Evolutionary conservation across 2,329 filamentous ascomycete species (phyloP).

Genomic region (Fusarium sp.): DNA sequence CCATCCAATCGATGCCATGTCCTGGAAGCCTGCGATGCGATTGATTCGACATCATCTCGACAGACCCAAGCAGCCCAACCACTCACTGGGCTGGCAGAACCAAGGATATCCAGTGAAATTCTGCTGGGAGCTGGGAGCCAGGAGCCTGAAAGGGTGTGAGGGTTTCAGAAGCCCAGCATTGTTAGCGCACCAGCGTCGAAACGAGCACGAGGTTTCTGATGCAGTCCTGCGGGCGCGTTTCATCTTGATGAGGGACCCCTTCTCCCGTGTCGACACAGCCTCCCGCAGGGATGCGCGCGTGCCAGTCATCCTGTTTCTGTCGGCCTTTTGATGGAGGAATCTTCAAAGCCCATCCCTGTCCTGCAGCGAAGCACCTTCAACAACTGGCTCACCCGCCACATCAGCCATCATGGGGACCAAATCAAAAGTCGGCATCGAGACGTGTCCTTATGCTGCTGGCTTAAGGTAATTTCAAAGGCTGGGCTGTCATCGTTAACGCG

Average conservation of each 20-base stretch:
- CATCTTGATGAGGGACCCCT: conserved; percentile 51
- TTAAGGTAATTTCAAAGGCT: conserved; percentile 4
- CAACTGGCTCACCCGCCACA: conserved; percentile 28
- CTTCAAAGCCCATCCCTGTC: conserved; percentile 30
- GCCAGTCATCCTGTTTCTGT: conserved; percentile 30
- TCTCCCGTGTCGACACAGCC: conserved; percentile 37
- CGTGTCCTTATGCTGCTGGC: conserved; percentile 12
- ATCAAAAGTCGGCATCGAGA: conserved; percentile 9
- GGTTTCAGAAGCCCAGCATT: conserved; percentile 40
- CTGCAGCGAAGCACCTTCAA: conserved; percentile 17
- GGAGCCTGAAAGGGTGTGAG: conserved; percentile 33
- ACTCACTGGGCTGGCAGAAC: conserved; percentile 7
- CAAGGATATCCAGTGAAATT: conserved; percentile 10
- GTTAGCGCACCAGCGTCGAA: conserved; percentile 48
- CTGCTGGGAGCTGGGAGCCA: not conserved
- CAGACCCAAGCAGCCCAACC: conserved; percentile 21
- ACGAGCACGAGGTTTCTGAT: conserved; percentile 49
- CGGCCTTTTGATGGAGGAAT: conserved; percentile 2
- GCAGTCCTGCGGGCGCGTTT: conserved; percentile 63
- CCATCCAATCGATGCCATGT: conserved; percentile 23
- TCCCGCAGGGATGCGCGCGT: conserved; percentile 36
- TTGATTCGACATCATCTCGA: conserved; percentile 33
- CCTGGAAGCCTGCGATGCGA: not conserved
- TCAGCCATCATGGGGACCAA: not conserved
- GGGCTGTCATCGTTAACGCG: not conserved